A percentile compares a stretch with the other conserved stretches of the same genome.
phyloP scores from a whole-genome alignment of 106 monocot species.

The Cymbidium sinense region DNA sequence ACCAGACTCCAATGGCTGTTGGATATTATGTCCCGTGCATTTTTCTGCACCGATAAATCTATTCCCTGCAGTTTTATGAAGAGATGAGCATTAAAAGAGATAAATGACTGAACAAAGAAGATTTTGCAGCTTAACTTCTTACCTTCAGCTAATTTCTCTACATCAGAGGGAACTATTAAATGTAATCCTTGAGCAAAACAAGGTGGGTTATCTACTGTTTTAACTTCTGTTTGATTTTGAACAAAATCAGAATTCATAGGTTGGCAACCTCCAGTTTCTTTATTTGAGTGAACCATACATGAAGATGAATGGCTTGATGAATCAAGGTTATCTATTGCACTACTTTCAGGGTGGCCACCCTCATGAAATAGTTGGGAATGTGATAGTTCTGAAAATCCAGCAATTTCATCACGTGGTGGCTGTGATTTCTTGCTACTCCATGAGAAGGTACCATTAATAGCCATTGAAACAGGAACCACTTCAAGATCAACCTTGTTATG shows the following conservation, averaged over 20 bases:
- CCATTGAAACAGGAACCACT: slow-evolving; percentile 1
- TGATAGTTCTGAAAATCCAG: not conserved
- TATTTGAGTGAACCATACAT: not conserved
- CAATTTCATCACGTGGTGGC: not conserved
- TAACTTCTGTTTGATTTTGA: slow-evolving; percentile 8
- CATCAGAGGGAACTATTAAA: not conserved
- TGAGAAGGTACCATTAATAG: not conserved
- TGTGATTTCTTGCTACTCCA: not conserved
- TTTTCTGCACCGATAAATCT: not conserved
- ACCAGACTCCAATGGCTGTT: not conserved
- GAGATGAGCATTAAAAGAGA: not conserved
- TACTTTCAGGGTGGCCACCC: not conserved
- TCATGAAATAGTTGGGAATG: slow-evolving; percentile 6
- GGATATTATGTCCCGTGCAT: not conserved
- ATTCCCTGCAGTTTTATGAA: slow-evolving; percentile 15
- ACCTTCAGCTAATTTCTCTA: not conserved
- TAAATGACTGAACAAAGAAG: not conserved
- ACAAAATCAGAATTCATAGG: not conserved
- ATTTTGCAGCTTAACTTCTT: slow-evolving; percentile 6
- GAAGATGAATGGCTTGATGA: not conserved
- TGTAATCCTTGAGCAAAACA: not conserved
- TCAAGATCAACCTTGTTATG: slow-evolving; percentile 12
- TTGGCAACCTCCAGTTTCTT: not conserved
- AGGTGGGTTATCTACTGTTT: not conserved
- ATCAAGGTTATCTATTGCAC: not conserved